Evolutionary conservation across 768 basidiomycete species (phyloP), one percentile per base, ranked within the genome.

Genomic region (Lactarius akahatsu): DNA sequence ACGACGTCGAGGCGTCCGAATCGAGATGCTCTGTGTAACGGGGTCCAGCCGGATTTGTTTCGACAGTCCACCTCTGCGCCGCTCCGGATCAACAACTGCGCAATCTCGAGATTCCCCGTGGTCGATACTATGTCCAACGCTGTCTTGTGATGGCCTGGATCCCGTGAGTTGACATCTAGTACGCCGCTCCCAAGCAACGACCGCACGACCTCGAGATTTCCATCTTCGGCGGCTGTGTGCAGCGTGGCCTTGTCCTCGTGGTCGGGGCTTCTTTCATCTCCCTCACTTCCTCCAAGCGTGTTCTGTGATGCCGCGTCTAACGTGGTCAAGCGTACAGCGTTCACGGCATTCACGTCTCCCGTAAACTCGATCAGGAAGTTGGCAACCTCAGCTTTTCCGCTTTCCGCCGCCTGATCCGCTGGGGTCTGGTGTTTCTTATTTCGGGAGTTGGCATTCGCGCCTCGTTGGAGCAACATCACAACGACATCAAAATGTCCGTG

Each of bases 1-100:
- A 15, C 34, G 23, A 60, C n/a, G 11, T 57, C 26, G 36, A 47
- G 23, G 20, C 57, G 55, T 16, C 60, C 65, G 9, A 18, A 11
- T 7, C 34, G 28, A 4, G 60, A 45, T 3, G 65, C 65, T 8
- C 15, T n/a, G 36, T 66, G 65, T 16, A 66, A 16, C 1, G 65
- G 54, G 15, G 65, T 61, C 60, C 55, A 56, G 4, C 54, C 54
- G 0, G 0, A 0, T 8, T 4, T 30, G 34, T 57, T 43, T 3
- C 60, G 55, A 5, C 58, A 41, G 16, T 61, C 36, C 43, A 61
- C 60, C 18, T 36, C 26, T 8, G 64, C 64, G 4, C 52, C 41
- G 26, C 16, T 54, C 11, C 23, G 3, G 43, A 65, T 34, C 9
- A 45, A 45, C 4, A 64, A 18, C 10, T 9, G 43, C 16, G 32